Conservation (phyloP, 208 protist genomes). For the Leishmania aethiopica region DNA sequence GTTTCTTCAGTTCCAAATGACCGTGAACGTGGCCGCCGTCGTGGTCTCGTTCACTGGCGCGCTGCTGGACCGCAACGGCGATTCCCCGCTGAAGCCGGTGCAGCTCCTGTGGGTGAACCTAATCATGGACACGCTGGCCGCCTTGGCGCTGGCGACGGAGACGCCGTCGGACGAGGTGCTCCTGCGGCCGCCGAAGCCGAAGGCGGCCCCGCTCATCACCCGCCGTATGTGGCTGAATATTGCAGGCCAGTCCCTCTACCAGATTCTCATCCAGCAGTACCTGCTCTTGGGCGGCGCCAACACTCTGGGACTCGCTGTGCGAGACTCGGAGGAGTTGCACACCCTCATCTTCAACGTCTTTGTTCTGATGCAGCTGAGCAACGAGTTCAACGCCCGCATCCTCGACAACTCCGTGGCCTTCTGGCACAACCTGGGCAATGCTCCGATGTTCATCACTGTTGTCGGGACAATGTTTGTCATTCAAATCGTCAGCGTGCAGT, state of each 20-base stretch:
- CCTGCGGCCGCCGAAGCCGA: slow-evolving; percentile 80
- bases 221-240: slow-evolving; percentile 94
- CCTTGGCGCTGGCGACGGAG: slow-evolving; percentile 92
- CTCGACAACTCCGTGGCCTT: slow-evolving; percentile 51
- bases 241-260: slow-evolving; percentile 69
- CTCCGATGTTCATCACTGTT: slow-evolving; percentile 61
- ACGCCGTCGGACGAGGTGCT: slow-evolving; percentile 70
- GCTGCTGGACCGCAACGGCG: slow-evolving; percentile 62
- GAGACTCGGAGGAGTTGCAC: slow-evolving; percentile 41
- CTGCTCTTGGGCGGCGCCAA: slow-evolving; percentile 48
- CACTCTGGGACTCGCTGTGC: slow-evolving; percentile 8
- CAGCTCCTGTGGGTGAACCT: slow-evolving; percentile 95
- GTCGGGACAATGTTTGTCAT: slow-evolving; percentile 59
- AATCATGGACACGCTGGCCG: slow-evolving; percentile 95
- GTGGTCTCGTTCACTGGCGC: slow-evolving; percentile 92
- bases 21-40: slow-evolving; percentile 95
- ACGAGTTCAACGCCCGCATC: slow-evolving; percentile 89
- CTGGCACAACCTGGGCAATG: slow-evolving; percentile 59
- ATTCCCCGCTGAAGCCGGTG: slow-evolving; percentile 89
- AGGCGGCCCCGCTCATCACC: slow-evolving; percentile 88
- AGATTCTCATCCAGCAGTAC: slow-evolving; percentile 75
- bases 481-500: slow-evolving; percentile 79
- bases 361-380: slow-evolving; percentile 90
- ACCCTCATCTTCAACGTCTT: slow-evolving; percentile 88
- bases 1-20: slow-evolving; percentile 98